phyloP scores from a whole-genome alignment of 2,329 filamentous ascomycete species.

The Chalaropsis thielavioides region DNA sequence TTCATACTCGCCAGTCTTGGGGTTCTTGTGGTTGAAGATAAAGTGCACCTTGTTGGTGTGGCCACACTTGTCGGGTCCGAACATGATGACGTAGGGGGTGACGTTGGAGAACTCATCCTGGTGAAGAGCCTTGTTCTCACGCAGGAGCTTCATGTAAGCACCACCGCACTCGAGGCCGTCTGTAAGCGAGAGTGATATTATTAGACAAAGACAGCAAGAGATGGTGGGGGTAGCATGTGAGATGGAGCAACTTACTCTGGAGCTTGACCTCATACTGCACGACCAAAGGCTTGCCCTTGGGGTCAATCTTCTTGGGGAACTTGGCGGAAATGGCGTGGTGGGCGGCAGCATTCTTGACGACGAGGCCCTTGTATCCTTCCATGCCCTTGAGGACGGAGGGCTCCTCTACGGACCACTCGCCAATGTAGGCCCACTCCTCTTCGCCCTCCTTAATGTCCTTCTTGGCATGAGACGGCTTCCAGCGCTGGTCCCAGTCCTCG shows the following conservation, averaged over 20 bases:
- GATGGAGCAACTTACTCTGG: constrained; percentile 53
- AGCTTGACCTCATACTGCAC: constrained; percentile 99
- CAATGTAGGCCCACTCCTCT: constrained; percentile 94
- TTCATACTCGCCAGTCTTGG: constrained; percentile 98
- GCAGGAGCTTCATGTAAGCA: constrained; percentile 97
- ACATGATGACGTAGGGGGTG: constrained; percentile 99
- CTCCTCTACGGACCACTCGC: constrained; percentile 95
- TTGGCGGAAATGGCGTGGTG: constrained; percentile 99
- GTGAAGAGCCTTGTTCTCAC: constrained; percentile 93
- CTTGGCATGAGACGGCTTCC: constrained; percentile 92
- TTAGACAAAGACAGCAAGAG: background rate
- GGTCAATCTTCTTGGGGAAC: constrained; percentile 90
- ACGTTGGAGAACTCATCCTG: constrained; percentile 95
- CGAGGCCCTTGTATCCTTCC: constrained; percentile 87
- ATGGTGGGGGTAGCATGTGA: background rate
- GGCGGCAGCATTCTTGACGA: constrained; percentile 93
- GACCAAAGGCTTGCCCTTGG: constrained; percentile 92
- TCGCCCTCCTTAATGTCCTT: constrained; percentile 62
- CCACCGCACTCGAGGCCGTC: constrained; percentile 95
- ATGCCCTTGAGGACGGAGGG: constrained; percentile 81
- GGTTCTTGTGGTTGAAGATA: constrained; percentile 99
- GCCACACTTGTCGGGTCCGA: constrained; percentile 98
- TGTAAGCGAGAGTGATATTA: constrained; percentile 25
- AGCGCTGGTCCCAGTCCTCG: constrained; percentile 84
- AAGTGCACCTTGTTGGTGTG: constrained; percentile 97